A percentile compares a stretch with the other conserved stretches of the same genome.
Evolutionary conservation across 805 yeast species (phyloP).

Genomic region (Zygosaccharomyces lentus): DNA sequence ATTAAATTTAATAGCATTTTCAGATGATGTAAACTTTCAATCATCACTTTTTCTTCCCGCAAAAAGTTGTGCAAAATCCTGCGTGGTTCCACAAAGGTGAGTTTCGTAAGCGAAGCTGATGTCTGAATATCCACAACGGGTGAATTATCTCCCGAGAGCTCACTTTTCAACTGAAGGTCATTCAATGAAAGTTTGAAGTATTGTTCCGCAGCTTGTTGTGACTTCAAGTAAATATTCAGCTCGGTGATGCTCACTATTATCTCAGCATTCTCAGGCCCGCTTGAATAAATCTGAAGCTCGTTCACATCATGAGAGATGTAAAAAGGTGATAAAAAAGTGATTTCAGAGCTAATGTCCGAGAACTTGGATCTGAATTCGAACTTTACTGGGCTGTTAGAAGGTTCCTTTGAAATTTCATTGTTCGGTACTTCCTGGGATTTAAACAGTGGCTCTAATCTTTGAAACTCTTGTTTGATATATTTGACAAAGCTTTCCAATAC

Average conservation of each 20-base stretch:
- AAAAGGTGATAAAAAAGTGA: constrained; percentile 26
- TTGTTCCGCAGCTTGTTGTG: constrained; percentile 28
- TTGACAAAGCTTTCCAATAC: constrained; percentile 13
- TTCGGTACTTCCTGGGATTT: constrained; percentile 4
- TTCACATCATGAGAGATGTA: constrained; percentile 23
- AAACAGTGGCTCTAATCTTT: background rate
- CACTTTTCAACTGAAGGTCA: constrained; percentile 19
- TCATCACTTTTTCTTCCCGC: constrained; percentile 27
- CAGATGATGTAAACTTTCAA: constrained; percentile 19
- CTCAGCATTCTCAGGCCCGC: constrained; percentile 16
- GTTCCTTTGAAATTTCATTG: background rate
- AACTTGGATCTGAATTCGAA: constrained; percentile 10
- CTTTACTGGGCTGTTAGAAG: background rate
- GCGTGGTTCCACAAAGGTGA: constrained; percentile 31
- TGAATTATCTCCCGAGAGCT: constrained; percentile 7
- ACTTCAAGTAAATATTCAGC: constrained; percentile 24
- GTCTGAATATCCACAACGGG: constrained; percentile 11
- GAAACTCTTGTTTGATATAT: constrained; percentile 14
- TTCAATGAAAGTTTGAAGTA: constrained; percentile 26
- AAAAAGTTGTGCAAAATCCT: constrained; percentile 22
- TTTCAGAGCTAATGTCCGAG: constrained; percentile 25
- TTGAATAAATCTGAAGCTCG: constrained; percentile 19
- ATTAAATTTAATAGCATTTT: constrained; percentile 11
- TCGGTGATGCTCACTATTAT: constrained; percentile 22
- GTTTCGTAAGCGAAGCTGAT: constrained; percentile 23